Evolutionary conservation across 768 basidiomycete species (phyloP).

Genomic region (Nevesoporus exiguus): DNA sequence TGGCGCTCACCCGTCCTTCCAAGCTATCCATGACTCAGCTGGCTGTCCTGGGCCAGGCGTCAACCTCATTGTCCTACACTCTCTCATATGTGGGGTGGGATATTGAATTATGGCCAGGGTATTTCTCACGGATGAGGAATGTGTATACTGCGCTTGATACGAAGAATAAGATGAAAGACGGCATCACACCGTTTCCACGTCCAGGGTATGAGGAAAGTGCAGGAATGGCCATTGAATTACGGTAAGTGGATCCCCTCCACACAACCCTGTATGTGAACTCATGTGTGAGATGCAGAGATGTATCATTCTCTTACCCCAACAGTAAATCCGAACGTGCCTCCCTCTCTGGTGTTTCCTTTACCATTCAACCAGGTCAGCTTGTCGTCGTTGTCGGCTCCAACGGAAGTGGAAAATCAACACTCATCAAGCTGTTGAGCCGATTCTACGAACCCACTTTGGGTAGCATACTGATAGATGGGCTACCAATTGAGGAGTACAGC

Average conservation of each 20-base stretch:
- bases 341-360: slow-evolving; percentile 28
- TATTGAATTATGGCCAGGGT: slow-evolving; percentile 8
- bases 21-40: slow-evolving; percentile 29
- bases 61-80: slow-evolving; percentile 22
- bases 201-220: slow-evolving; percentile 6
- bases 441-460: slow-evolving; percentile 34
- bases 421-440: slow-evolving; percentile 41
- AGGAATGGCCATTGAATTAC: slow-evolving; percentile 20
- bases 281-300: slow-evolving; percentile 36
- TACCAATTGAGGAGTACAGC: slow-evolving; percentile 32
- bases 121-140: slow-evolving; percentile 19
- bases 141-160: slow-evolving; percentile 23
- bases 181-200: slow-evolving; percentile 23
- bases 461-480: slow-evolving; percentile 38
- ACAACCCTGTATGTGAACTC: background rate
- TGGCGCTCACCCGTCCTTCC: slow-evolving; percentile 25
- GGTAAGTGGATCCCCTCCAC: slow-evolving; percentile 7
- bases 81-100: slow-evolving; percentile 13
- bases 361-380: slow-evolving; percentile 30
- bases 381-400: slow-evolving; percentile 36
- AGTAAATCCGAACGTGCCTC: slow-evolving; percentile 23
- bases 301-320: slow-evolving; percentile 52
- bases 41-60: slow-evolving; percentile 28
- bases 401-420: slow-evolving; percentile 34
- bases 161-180: slow-evolving; percentile 27